Percentiles rank a stretch among this genome's conserved stretches.
Evolutionary conservation across 1,284 basidiomycete genomes (phyloP).

Genomic region (Ceratobasidium sp.): DNA sequence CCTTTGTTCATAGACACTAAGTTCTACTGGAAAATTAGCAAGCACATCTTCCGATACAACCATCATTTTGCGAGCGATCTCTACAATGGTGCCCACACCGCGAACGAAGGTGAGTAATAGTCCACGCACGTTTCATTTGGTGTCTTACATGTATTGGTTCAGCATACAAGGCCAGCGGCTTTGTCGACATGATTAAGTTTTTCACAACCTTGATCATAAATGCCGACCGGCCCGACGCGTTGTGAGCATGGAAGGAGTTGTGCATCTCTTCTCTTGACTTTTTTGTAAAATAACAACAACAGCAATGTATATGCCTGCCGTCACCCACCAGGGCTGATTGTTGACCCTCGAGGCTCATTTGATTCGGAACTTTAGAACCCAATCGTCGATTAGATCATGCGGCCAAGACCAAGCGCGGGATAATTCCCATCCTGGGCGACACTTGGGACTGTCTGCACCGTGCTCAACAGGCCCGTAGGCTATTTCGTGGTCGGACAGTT

Average conservation of each 20-base stretch:
- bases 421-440: not conserved
- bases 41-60: constrained; percentile 65
- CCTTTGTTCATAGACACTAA: constrained; percentile 60
- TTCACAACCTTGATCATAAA: constrained; percentile 33
- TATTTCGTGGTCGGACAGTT: no score
- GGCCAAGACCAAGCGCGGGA: constrained; percentile 1
- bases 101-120: constrained; percentile 62
- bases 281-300: constrained; percentile 11
- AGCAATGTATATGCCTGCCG: not conserved
- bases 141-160: not conserved
- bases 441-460: not conserved
- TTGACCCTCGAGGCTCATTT: not conserved
- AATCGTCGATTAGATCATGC: not conserved
- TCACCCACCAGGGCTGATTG: not conserved
- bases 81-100: constrained; percentile 66
- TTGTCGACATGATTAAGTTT: constrained; percentile 39
- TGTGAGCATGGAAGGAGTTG: not conserved
- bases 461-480: no score
- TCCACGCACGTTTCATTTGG: not conserved
- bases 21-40: constrained; percentile 63
- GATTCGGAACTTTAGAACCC: not conserved
- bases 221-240: constrained; percentile 15
- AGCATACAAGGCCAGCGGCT: constrained; percentile 35
- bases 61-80: constrained; percentile 46
- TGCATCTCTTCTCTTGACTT: not conserved